Conservation (phyloP, 1,284 basidiomycete species). For the Rhodotorula sp. region DNA sequence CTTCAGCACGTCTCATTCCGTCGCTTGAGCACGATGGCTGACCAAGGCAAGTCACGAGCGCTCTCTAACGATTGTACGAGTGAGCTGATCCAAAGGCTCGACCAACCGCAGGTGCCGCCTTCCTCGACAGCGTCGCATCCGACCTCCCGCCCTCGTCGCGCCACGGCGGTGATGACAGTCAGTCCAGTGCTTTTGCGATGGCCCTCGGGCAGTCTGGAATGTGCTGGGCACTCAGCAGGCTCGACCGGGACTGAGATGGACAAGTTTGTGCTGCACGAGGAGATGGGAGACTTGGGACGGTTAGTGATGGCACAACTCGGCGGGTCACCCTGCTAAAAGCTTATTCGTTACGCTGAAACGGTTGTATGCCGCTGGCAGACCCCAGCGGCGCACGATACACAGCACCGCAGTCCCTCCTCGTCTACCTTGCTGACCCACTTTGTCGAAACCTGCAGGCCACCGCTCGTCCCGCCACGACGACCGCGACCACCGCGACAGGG, state of each 20-base stretch:
- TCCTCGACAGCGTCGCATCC: conserved; percentile 9
- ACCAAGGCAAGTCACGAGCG: background rate
- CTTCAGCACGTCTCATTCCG: background rate
- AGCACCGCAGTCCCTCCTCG: too few relatives aligned
- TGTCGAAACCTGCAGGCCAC: background rate
- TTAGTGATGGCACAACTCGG: too few relatives aligned
- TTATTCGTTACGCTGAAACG: too few relatives aligned
- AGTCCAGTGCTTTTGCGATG: background rate
- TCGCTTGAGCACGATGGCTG: background rate
- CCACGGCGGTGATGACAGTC: conserved; percentile 1
- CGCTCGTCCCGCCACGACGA: background rate
- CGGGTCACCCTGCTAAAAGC: too few relatives aligned
- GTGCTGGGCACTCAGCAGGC: too few relatives aligned
- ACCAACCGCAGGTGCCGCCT: conserved; percentile 1
- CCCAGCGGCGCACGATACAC: too few relatives aligned
- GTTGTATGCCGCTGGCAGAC: too few relatives aligned
- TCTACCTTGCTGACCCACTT: too few relatives aligned
- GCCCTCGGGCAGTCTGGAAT: background rate
- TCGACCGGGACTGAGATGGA: background rate
- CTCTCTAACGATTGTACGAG: too few relatives aligned
- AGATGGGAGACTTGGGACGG: background rate
- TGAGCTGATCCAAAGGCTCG: too few relatives aligned
- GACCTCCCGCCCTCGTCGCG: background rate
- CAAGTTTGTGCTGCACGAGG: too few relatives aligned
- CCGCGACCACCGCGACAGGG: conserved; percentile 1